These are phyloP conservation scores for Termitomyces eurrhizus DNA, from an alignment of 768 basidiomycete species.

Conservation along the genomic window DNA sequence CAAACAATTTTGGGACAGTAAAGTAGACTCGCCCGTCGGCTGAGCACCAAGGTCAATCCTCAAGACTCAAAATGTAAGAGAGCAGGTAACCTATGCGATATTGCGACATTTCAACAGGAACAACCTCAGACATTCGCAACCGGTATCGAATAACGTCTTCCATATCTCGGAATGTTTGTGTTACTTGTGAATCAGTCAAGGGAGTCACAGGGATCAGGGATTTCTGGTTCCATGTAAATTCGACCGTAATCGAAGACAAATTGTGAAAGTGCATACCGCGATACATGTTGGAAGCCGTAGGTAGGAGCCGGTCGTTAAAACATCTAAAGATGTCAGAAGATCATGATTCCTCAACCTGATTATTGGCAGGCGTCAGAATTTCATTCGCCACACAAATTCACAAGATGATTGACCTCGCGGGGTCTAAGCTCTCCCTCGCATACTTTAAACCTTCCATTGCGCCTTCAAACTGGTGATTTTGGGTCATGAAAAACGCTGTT, in stretches of 20 bases:
- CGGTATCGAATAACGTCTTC: conserved; percentile 79
- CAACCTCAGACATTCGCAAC: conserved; percentile 70
- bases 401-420: conserved; percentile 57
- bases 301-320: conserved; percentile 85
- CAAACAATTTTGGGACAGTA: conserved; percentile 67
- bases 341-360: conserved; percentile 85
- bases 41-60: conserved; percentile 19
- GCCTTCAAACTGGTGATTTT: conserved; percentile 80
- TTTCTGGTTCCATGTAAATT: conserved; percentile 46
- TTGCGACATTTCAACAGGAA: conserved; percentile 78
- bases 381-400: not conserved
- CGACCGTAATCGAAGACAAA: conserved; percentile 4
- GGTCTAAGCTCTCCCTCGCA: conserved; percentile 66
- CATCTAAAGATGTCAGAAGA: conserved; percentile 85
- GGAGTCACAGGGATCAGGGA: conserved; percentile 59
- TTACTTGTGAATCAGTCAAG: conserved; percentile 62
- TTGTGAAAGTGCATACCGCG: conserved; percentile 46
- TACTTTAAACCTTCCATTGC: conserved; percentile 59
- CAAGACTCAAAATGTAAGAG: not conserved
- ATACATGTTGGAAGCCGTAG: conserved; percentile 75
- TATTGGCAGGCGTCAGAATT: not conserved
- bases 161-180: conserved; percentile 63
- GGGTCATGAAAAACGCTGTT: conserved; percentile 80
- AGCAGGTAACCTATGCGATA: conserved; percentile 54
- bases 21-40: conserved; percentile 81